Base-by-base conservation (phyloP, 2,329 filamentous ascomycete genomes). In the Chaetomiaceae sp. region DNA sequence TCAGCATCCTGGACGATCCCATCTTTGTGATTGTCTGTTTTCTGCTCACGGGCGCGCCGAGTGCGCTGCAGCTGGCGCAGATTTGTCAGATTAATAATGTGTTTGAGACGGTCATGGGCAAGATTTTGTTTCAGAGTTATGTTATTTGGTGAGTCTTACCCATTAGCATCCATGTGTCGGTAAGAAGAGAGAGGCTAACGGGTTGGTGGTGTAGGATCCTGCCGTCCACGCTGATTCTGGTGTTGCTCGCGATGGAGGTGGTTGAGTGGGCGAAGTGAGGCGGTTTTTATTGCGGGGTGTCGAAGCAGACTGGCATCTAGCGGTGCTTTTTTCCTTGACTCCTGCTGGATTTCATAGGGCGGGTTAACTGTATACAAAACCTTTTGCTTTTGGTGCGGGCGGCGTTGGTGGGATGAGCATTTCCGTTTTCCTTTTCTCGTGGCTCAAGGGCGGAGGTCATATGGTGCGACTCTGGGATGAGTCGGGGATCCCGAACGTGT, bases 1-100 rank as follows among this genome's bases (percentile, higher is more conserved):
- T 99, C 65, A 95, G 89, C 75, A 97, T 99, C 63, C 77, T 99
- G 31, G 94, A 95, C 68, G 94, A 99, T 67, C 94, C 94, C 9
- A 99, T 99, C 64, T 99, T 99, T 70, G 85, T 99, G 62, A 89
- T 99, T 62, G 94, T 99, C 33, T 96, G 91, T 73, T 99, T 97
- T 79, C 77, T 99, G 60, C 87, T 99, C 61, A 92, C 90, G 0
- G 94, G 94, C 33, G 94, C 94, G 3, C 94, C 94, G 6, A 95
- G 88, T 59, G 94, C 94, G 23, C 77, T 99, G 59, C 94, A 99
- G 72, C 75, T 99, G 66, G 92, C 94, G 6, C 94, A 99, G 73
- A 99, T 99, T 57, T 99, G 94, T 73, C 94, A 97, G 78, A 88
- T 97, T 73, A 99, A 99, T 71, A 87, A 87, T 59, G 94, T 99